Base-by-base conservation (phyloP, 495 filamentous ascomycete species). In the Trichoderma reesei region DNA sequence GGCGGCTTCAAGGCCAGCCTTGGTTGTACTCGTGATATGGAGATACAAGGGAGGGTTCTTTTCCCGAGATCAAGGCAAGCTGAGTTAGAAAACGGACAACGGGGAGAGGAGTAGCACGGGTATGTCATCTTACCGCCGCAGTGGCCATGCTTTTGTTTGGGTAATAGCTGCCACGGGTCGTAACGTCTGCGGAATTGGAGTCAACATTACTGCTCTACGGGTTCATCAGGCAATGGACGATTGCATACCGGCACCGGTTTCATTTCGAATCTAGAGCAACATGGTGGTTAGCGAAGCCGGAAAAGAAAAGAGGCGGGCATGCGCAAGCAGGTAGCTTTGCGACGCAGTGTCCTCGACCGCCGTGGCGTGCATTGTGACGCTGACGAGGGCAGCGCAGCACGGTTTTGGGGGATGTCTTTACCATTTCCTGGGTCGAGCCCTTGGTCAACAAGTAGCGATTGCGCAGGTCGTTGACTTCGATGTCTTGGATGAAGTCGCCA, bases 211-310 rank as follows among this genome's bases (percentile, higher is more conserved):
- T 9, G 8, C 76, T 75, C 80, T 82, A 75, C 74, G 75, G 75
- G 70, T 74, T 73, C 73, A 74, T 71, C 60, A 46, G 73, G 67
- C 66, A 37, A 67, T 75, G 71, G 83, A 34, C 8, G 76, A 72
- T 81, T 75, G 88, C 94, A 87, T 98, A 98, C 94, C 94, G 82
- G 94, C 93, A 86, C 94, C 94, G 88, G 94, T 97, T 72, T 97
- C 90, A 80, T 98, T 92, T 90, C 96, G 96, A 69, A 98, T 98
- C 94, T 98, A 96, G 74, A 90, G 90, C 89, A 94, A 84, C 84
- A 88, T 75, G n/a, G 84, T 88, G 85, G 94, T 98, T 88, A 98
- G 94, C 92, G 95, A 88, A 89, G 91, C 91, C 87, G 89, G 92
- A 86, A 84, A 86, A 90, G 88, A 86, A 80, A 75, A 79, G 51